These are phyloP conservation scores for Aspergillus bertholletiae DNA, from an alignment of 495 filamentous ascomycete species.

Conservation along the genomic window DNA sequence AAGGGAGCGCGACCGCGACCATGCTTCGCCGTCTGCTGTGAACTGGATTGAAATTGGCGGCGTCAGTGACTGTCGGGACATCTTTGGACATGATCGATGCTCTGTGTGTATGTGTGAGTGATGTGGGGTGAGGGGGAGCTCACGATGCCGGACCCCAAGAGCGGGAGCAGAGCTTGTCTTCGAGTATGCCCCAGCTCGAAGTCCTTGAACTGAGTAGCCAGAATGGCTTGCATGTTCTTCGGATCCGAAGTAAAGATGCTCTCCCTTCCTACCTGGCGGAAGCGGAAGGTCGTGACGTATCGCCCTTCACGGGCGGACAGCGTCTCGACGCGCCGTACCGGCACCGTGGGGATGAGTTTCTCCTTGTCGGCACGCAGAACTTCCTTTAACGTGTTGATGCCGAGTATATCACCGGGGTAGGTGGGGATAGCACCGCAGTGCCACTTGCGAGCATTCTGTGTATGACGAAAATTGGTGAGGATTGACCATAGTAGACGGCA, in stretches of 20 bases:
- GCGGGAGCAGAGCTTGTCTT: slow-evolving; percentile 28
- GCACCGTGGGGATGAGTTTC: slow-evolving; percentile 21
- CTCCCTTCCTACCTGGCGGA: slow-evolving; percentile 26
- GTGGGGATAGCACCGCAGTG: slow-evolving; percentile 27
- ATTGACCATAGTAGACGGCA: slow-evolving; percentile 23
- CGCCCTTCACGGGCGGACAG: slow-evolving; percentile 27
- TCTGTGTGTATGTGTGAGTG: no score
- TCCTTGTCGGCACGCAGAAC: slow-evolving; percentile 27
- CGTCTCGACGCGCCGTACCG: slow-evolving; percentile 16
- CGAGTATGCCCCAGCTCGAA: slow-evolving; percentile 41
- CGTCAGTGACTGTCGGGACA: no score
- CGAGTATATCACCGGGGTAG: slow-evolving; percentile 33
- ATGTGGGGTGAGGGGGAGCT: slow-evolving; percentile 19
- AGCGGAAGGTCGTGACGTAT: slow-evolving; percentile 23
- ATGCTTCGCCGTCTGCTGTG: slow-evolving; percentile 45
- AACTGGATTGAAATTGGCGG: slow-evolving; percentile 27
- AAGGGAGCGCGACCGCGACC: slow-evolving; percentile 51
- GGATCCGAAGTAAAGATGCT: slow-evolving; percentile 47
- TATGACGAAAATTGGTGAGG: slow-evolving; percentile 23
- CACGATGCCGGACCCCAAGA: slow-evolving; percentile 48
- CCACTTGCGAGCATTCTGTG: slow-evolving; percentile 25
- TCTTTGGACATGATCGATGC: no score
- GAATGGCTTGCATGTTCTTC: slow-evolving; percentile 50
- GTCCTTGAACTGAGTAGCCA: slow-evolving; percentile 54
- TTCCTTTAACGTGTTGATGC: slow-evolving; percentile 25